Base-by-base conservation (phyloP, 495 filamentous ascomycete genomes). In the Tuber calosporum region DNA sequence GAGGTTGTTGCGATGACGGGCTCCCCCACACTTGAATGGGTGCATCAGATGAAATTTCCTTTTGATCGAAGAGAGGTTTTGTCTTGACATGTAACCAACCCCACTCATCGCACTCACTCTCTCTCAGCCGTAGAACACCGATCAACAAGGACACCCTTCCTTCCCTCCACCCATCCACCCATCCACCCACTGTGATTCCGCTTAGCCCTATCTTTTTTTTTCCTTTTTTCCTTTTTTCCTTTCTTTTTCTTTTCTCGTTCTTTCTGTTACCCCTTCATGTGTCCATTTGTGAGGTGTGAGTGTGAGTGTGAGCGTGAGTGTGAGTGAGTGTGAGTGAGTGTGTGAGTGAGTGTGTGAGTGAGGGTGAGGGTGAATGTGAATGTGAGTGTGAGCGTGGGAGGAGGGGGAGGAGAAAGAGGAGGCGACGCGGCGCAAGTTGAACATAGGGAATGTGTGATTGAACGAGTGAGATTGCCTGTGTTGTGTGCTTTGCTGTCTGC, bases 41-140 rank as follows among this genome's bases (percentile, higher is more conserved):
- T 74, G 76, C 77, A 78, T 77, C 76, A 78, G 74, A 78, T 77
- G 76, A 78, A 78, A 77, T 77, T 77, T 73, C 74, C 48, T 73
- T 71, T 77, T 77, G 75, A 69, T 70, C 75, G 37, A 77, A 77
- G 75, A 77, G 72, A 77, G 74, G 67, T 68, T 40, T 40, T 72
- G 70, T 70, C 72, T 36, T 58, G 67, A 48, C 62, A 77, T 77
- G 74, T 72, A 77, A 68, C 76, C 70, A 78, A 78, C 76, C 76
- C 74, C 76, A 77, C 76, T 77, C 76, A 77, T 72, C 75, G 53
- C 42, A 43, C 53, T 77, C 73, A 26, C 74, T 77, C 53, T 77
- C 73, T 36, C 74, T 77, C 76, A 77, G 75, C 76, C 76, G 76
- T 77, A 71, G 76, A 77, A 48, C 74, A 74, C 75, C 75, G 76